These are phyloP conservation scores for Salvia hispanica DNA, from an alignment of 257 asterid genomes.

Conservation along the genomic window DNA sequence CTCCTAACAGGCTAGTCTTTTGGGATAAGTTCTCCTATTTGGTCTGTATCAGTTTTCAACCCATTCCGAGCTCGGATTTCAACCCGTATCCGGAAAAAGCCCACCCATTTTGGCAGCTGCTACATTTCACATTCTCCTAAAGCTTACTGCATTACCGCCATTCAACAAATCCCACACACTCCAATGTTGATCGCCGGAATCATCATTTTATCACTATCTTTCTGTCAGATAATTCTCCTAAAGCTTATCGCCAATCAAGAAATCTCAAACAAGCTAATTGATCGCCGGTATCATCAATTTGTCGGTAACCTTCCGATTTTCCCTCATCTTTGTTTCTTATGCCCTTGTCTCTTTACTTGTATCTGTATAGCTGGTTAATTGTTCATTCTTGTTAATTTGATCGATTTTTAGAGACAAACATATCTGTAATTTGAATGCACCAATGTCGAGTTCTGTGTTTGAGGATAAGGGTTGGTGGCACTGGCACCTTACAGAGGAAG, in stretches of 20 bases:
- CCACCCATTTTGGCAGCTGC: conserved; percentile 34
- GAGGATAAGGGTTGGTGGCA: conserved; percentile 69
- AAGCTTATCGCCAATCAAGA: conserved; percentile 27
- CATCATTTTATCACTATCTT: conserved; percentile 41
- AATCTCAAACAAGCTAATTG: conserved; percentile 28
- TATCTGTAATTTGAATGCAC: conserved; percentile 45
- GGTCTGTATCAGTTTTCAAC: too few species aligned
- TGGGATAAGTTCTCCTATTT: too few species aligned
- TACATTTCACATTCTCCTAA: too few species aligned
- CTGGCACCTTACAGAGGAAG: conserved; percentile 70
- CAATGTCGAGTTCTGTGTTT: conserved; percentile 32
- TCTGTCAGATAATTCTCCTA: background rate
- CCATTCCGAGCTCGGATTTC: background rate
- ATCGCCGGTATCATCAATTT: conserved; percentile 30
- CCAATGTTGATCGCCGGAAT: conserved; percentile 23
- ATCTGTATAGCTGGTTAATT: conserved; percentile 33
- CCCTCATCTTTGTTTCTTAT: background rate
- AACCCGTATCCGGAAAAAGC: conserved; percentile 24
- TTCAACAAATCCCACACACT: conserved; percentile 29
- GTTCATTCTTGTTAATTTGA: conserved; percentile 23
- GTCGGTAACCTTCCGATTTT: conserved; percentile 37
- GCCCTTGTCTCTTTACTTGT: conserved; percentile 9
- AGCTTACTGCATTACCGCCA: conserved; percentile 31
- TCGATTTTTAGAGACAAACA: conserved; percentile 62
- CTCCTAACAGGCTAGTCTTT: too few species aligned